These are phyloP conservation scores for Trichoderma sp. DNA, from an alignment of 2,329 filamentous ascomycete genomes.

Conservation along the genomic window DNA sequence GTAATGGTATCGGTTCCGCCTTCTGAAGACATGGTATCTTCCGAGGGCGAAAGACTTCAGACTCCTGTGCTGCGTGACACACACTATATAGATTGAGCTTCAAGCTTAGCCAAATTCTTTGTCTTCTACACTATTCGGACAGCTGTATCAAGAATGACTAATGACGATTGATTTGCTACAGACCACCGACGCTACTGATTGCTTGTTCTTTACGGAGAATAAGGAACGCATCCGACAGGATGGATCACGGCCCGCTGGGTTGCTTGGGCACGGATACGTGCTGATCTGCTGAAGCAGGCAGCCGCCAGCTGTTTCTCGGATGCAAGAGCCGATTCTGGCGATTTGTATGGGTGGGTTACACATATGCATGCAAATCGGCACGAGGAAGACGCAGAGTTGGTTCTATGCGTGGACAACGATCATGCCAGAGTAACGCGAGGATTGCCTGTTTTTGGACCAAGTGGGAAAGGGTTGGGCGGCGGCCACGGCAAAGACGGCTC, in stretches of 20 bases:
- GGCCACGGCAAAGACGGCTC: constrained; percentile 18
- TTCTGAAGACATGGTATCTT: neutral
- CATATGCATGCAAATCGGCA: constrained; percentile 8
- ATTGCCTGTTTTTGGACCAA: neutral
- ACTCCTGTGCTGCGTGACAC: constrained; percentile 36
- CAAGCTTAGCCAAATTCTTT: constrained; percentile 32
- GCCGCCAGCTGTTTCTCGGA: constrained; percentile 6
- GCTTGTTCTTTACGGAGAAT: constrained; percentile 19
- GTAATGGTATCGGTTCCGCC: neutral
- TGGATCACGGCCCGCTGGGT: neutral
- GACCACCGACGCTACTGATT: constrained; percentile 44
- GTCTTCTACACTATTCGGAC: constrained; percentile 16
- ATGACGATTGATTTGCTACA: constrained; percentile 46
- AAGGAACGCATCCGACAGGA: constrained; percentile 27
- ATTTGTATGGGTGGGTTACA: constrained; percentile 1
- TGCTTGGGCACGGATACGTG: constrained; percentile 9
- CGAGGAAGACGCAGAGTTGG: neutral
- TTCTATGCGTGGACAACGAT: neutral
- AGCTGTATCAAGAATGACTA: constrained; percentile 38
- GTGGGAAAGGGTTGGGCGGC: constrained; percentile 11
- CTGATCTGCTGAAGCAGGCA: neutral
- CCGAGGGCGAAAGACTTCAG: constrained; percentile 19
- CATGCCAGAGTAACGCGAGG: constrained; percentile 11
- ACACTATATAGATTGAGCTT: constrained; percentile 37
- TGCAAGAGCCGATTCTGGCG: constrained; percentile 4